Evolutionary conservation across 129 eudicot species (phyloP), one percentile per base, ranked within the genome.

Genomic region (Pittosporum tobira): DNA sequence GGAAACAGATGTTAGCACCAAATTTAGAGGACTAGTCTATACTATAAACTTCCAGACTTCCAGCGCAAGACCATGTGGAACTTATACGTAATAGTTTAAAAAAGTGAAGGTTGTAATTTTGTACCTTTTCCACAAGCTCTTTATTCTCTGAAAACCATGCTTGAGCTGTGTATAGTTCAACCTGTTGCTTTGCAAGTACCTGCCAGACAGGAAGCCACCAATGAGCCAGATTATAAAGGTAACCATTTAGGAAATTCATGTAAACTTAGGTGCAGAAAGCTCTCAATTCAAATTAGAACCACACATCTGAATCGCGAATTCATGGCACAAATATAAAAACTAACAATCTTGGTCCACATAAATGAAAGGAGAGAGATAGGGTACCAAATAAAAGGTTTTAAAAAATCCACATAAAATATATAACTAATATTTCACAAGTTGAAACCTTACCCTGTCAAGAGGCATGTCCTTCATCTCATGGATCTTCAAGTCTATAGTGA

Each of bases 61-160:
- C 37, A 53, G 59, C 22, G 7, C 13, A 15, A 28, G 59, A 53
- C 14, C 24, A 53, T n/a, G 14, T 11, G 0, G 23, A 53, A 53
- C 21, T 15, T 6, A 28, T 22, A 53, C 11, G 58, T 40, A 15
- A 40, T 13, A 24, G 20, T 51, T 18, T 28, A 31, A 22, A 15
- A 2, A 23, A 16, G n/a, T 52, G 16, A 5, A 30, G 4, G 26
- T 0, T 28, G 43, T 54, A 16, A 29, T 24, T 10, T 30, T 28
- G 8, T 54, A 87, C 96, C 94, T 84, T 88, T 61, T 79, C 81
- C 73, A 69, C 68, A 11, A 88, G 90, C 59, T 74, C 82, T 75
- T 76, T 77, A 62, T 74, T 75, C 64, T 84, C 78, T 58, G 76
- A 58, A 71, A 70, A 67, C 96, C 96, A 88, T 43, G 90, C 87